phyloP scores from a whole-genome alignment of 129 eudicot species.

The Flaveria sonorensis region DNA sequence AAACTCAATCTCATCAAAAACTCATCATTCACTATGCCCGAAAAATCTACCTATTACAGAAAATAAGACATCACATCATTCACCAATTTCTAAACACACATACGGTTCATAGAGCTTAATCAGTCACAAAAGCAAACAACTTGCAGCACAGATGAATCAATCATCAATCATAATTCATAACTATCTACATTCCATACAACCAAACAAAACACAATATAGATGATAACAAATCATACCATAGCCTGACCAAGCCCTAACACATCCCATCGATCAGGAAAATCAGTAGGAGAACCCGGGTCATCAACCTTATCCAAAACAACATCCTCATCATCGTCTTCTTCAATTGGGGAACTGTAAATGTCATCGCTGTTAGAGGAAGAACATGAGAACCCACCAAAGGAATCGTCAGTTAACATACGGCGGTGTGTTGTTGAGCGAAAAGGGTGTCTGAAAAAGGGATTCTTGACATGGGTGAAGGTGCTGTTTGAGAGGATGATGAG shows the following conservation, averaged over 20 bases:
- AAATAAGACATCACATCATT: not conserved
- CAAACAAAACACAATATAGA: too few relatives aligned
- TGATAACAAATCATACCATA: constrained; percentile 52
- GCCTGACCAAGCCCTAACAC: constrained; percentile 99
- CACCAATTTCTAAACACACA: not conserved
- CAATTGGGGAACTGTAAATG: constrained; percentile 21
- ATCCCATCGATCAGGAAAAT: constrained; percentile 74
- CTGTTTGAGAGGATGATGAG: not conserved
- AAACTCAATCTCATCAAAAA: constrained; percentile 69
- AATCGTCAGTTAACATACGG: not conserved
- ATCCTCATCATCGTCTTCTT: constrained; percentile 43
- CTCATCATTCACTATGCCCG: constrained; percentile 83
- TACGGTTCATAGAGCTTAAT: not conserved
- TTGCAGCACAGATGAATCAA: not conserved
- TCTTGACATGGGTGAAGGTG: constrained; percentile 15
- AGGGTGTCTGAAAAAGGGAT: constrained; percentile 3
- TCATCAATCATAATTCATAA: too few relatives aligned
- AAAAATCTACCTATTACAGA: constrained; percentile 77
- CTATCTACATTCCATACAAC: too few relatives aligned
- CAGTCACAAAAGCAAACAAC: not conserved
- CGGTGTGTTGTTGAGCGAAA: constrained; percentile 10
- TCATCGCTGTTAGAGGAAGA: constrained; percentile 21
- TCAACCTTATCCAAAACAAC: constrained; percentile 39
- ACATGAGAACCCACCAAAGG: not conserved
- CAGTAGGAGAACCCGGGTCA: constrained; percentile 1